Base-by-base conservation (phyloP, 345 rosid genomes). In the Euclidium syriacum region DNA sequence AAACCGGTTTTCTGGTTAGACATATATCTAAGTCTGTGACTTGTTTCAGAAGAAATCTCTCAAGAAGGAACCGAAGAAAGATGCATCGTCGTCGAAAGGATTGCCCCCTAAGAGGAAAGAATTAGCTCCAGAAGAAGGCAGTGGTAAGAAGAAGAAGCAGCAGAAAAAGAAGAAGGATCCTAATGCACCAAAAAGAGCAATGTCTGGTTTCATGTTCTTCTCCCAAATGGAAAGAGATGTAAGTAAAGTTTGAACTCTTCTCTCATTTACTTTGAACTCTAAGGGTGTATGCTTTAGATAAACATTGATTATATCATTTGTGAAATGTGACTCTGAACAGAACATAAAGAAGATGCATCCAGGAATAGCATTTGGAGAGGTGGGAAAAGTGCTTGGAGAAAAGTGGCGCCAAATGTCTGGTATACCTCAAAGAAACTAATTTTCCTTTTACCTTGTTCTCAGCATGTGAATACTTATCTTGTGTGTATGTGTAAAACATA, bases 111-210 rank as follows among this genome's bases (percentile, higher is more conserved):
- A 90, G 83, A 90, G 77, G 86, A 94, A 82, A 76, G 44, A 67
- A 15, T 75, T 64, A 70, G 95, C 78, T 10, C 80, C 76, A 35
- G 88, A 79, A 14, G 97, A 87, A 66, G 95, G 85, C 10, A 73
- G 83, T 36, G 72, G 81, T 18, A 94, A 83, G 79, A 90, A 80
- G 86, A 94, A 72, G 62, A 90, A 83, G 46, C n/a, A n/a, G n/a
- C 86, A 48, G 69, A 89, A 90, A 64, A 87, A 78, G 86, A 87
- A 87, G 76, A 94, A 94, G 73, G 99, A 94, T 80, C 97, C 99
- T 5, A 94, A 90, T 67, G 97, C 97, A 36, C 96, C 99, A 23
- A 90, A 90, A 73, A 76, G 81, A 68, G 90, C 99, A 0, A 57
- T 78, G 83, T 68, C 90, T 66, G 85, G 87, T 63, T 92, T 75